These are phyloP conservation scores for Eucalyptus pauciflora DNA, from an alignment of 345 rosid genomes.

Conservation along the genomic window DNA sequence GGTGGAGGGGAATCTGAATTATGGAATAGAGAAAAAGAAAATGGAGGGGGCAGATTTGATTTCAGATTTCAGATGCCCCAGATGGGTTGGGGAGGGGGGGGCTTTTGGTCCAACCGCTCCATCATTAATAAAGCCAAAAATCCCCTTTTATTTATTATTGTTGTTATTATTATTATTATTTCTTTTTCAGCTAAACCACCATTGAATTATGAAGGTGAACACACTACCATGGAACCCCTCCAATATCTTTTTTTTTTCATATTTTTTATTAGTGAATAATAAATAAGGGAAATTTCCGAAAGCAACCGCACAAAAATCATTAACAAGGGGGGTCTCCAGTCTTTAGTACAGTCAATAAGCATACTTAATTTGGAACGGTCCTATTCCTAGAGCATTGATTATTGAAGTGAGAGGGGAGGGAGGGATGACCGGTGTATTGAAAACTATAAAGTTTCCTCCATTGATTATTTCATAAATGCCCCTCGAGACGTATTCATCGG, in stretches of 20 bases:
- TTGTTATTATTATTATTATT: not conserved
- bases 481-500: not conserved
- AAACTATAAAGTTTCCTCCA: not conserved
- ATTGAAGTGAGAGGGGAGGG: not conserved
- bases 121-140: not conserved
- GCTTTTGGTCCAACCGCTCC: not conserved
- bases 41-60: not conserved
- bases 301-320: not conserved
- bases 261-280: not conserved
- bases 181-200: not conserved
- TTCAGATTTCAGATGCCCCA: not conserved
- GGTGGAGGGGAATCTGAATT: not conserved
- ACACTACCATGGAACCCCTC: not conserved
- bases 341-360: not conserved
- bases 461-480: not conserved
- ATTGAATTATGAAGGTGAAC: not conserved
- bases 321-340: accelerated
- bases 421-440: not conserved
- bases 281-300: not conserved
- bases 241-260: not conserved
- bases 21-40: not conserved
- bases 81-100: not conserved
- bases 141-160: not conserved
- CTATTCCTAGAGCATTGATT: not conserved
- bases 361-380: not conserved